Evolutionary conservation across 2,329 filamentous ascomycete genomes (phyloP), one percentile per base, ranked within the genome.

Genomic region (Aureobasidium uvarum): DNA sequence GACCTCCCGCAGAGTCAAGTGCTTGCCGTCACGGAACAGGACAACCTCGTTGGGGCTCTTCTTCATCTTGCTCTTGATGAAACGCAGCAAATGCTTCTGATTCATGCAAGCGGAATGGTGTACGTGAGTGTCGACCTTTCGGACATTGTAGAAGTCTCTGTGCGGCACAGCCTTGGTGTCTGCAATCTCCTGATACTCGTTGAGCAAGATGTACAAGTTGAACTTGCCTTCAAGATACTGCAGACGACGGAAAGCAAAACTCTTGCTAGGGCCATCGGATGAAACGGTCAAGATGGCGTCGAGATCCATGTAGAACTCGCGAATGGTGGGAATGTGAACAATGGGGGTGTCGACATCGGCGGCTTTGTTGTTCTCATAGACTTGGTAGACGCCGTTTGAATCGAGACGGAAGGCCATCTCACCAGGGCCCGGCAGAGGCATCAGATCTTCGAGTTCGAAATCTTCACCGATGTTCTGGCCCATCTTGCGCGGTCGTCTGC

Each of bases 11-110:
- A 99, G 79, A 0, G 95, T 98, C 71, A 99, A 81, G 77, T 96
- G 87, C 77, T 94, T 96, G 67, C 90, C 94, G 76, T 99, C 95
- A 74, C 95, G 86, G 77, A 88, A 96, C 51, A 99, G 84, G 7
- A 99, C 95, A 38, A 95, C 87, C 79, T 99, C 95, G 72, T 98
- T 91, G 0, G 93, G 92, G 20, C 86, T 95, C 78, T 96, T 99
- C 84, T 97, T 98, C 92, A 99, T 97, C 80, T 99, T 99, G 79
- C 92, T 96, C 79, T 99, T 99, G 81, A 99, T 99, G 78, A 99
- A 99, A 64, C 95, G 91, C 67, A 99, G 81, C 66, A 99, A 80
- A 83, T 99, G 95, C 79, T 99, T 99, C 78, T 99, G 95, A 75
- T 99, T 99, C 95, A 99, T 99, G 76, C 95, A 99, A 28, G 95